These are phyloP conservation scores for Epichloe scottii DNA, from an alignment of 2,329 filamentous ascomycete genomes.

Conservation along the genomic window DNA sequence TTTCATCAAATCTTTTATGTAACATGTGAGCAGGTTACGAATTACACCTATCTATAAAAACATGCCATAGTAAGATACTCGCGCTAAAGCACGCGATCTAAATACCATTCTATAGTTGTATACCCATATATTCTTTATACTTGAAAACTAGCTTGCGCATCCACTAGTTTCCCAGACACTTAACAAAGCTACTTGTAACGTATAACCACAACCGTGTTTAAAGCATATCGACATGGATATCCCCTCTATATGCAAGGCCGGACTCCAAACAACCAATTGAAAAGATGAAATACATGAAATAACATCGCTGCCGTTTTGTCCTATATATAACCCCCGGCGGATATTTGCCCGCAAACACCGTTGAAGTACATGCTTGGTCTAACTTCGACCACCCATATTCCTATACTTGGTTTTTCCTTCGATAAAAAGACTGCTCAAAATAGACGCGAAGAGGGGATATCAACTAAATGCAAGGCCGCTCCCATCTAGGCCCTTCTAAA, in stretches of 20 bases:
- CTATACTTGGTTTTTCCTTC: neutral
- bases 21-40: no score
- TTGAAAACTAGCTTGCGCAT: no score
- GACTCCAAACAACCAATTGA: neutral
- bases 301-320: neutral
- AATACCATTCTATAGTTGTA: no score
- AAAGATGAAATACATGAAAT: neutral
- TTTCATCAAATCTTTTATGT: no score
- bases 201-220: neutral
- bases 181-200: no score
- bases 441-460: neutral
- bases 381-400: neutral
- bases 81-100: no score
- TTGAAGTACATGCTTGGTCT: neutral
- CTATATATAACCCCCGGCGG: neutral
- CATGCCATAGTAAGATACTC: no score
- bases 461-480: neutral
- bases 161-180: no score
- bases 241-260: neutral
- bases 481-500: neutral
- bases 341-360: neutral
- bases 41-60: no score
- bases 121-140: no score
- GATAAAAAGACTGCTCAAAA: no score
- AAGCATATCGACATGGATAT: no score